phyloP scores from a whole-genome alignment of 805 yeast genomes.

The Hanseniaspora nectarophila region DNA sequence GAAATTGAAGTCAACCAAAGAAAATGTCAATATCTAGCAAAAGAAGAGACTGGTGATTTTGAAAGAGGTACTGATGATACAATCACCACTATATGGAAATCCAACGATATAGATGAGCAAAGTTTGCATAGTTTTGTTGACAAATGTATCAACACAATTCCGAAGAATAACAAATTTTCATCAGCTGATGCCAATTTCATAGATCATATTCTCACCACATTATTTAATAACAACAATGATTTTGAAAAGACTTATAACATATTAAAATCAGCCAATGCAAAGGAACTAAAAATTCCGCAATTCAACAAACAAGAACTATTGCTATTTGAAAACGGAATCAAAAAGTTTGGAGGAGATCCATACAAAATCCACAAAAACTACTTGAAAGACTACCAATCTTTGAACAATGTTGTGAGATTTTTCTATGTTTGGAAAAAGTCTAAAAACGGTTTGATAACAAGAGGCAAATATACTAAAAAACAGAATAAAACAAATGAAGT shows the following conservation, averaged over 20 bases:
- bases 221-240: slow-evolving; percentile 44
- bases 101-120: slow-evolving; percentile 20
- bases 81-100: slow-evolving; percentile 55
- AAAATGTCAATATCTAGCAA: slow-evolving; percentile 1
- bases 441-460: slow-evolving; percentile 53
- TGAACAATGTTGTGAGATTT: slow-evolving; percentile 70
- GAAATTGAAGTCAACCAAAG: slow-evolving; percentile 15
- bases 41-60: slow-evolving; percentile 15
- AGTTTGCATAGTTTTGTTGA: slow-evolving; percentile 35
- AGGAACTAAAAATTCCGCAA: slow-evolving; percentile 67
- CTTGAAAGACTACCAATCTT: slow-evolving; percentile 54
- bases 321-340: slow-evolving; percentile 64
- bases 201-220: slow-evolving; percentile 53
- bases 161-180: slow-evolving; percentile 41
- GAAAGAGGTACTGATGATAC: slow-evolving; percentile 69
- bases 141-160: slow-evolving; percentile 41
- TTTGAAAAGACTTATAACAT: slow-evolving; percentile 36
- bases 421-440: slow-evolving; percentile 92
- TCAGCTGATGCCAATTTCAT: slow-evolving; percentile 69
- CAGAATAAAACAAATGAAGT: slow-evolving; percentile 20
- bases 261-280: slow-evolving; percentile 38
- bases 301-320: slow-evolving; percentile 50
- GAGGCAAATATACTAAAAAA: slow-evolving; percentile 70
- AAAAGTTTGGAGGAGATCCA: slow-evolving; percentile 56
- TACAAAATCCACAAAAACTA: slow-evolving; percentile 3